Base-by-base conservation (phyloP, 2,329 filamentous ascomycete species). In the Teratosphaeria gauchensis region DNA sequence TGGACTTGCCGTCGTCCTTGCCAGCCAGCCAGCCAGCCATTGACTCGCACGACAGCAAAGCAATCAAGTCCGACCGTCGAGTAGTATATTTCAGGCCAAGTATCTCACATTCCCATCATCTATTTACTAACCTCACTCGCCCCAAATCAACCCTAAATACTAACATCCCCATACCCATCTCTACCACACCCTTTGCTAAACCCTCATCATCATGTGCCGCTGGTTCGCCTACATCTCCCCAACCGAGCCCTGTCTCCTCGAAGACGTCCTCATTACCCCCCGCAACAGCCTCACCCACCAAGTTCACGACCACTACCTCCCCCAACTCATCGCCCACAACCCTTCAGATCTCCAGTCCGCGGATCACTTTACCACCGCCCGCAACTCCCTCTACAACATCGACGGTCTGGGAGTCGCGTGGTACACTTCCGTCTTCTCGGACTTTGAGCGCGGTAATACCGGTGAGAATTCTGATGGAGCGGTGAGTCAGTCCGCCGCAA, bases 171-270 rank as follows among this genome's bases (percentile, higher is more conserved):
- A 35, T 35, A 9, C 33, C 21, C 42, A 24, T n/a, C 42, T 48
- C n/a, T 28, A 28, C 24, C 42, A 35, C 35, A 42, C 5, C 11
- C n/a, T 48, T 2, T 9, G 7, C 8, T 35, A 9, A 21, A 48
- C 21, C 42, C 35, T 16, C 42, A 48, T 16, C 42, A 48, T 21
- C 42, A 53, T 31, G 52, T 30, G 31, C 70, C 79, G 80, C 35
- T 82, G 80, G 80, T 82, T 82, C 63, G 80, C 79, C 21, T 82
- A 82, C 64, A 76, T 83, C 58, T 80, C 78, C 1, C 73, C 75
- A 0, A 74, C 71, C 0, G 80, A 83, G 70, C 76, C 78, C 12
- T 81, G 78, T 68, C 76, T 83, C 52, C 73, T 83, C 9, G 78
- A 80, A 58, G 80, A 83, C 64, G 79, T 82, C 52, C 75, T 82